phyloP scores from a whole-genome alignment of 2,329 filamentous ascomycete species.

The Aureobasidium sp. region DNA sequence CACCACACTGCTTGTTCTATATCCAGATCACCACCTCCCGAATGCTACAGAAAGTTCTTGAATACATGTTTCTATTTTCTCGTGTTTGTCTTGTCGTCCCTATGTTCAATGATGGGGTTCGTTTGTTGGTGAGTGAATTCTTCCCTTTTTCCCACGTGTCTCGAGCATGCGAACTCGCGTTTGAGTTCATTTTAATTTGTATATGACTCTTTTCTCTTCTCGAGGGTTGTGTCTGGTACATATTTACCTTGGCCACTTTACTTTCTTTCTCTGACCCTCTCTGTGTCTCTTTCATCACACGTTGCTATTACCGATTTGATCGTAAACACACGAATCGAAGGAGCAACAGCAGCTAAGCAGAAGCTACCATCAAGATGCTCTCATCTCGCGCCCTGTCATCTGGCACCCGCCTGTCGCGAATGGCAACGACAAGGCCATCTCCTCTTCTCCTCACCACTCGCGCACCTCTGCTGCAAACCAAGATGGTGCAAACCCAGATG shows the following conservation, averaged over 20 bases:
- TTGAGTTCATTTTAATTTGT: background rate
- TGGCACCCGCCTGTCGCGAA: no score
- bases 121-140: background rate
- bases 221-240: background rate
- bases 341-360: no score
- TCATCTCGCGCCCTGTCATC: no score
- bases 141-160: background rate
- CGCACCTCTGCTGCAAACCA: no score
- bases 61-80: background rate
- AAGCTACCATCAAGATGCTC: no score
- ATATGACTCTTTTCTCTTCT: background rate
- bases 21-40: background rate
- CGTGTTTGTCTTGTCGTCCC: background rate
- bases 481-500: no score
- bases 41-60: constrained; percentile 13
- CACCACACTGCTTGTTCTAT: constrained; percentile 6
- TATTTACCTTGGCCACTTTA: background rate
- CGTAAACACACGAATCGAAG: no score
- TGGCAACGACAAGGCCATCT: no score
- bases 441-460: no score
- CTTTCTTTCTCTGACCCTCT: background rate
- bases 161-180: background rate
- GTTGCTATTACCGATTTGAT: no score
- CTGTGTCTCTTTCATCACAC: background rate
- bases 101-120: background rate